Evolutionary conservation across 192 early-diverging fungal genomes (phyloP), one percentile per base, ranked within the genome.

Genomic region (Coemansia pectinata): DNA sequence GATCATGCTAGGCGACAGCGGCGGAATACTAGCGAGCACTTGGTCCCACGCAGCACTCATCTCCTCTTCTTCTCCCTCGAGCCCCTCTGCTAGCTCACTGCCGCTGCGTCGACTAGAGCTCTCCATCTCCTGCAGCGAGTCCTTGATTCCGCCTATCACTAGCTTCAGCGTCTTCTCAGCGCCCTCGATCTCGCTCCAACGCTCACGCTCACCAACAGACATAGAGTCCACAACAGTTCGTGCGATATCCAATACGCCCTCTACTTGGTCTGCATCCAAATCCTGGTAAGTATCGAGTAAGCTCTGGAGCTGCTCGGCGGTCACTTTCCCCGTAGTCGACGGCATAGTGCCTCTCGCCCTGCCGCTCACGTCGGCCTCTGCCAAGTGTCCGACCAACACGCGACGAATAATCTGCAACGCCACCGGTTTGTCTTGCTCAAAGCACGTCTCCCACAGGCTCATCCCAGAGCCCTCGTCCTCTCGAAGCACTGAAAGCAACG

Each of bases 131-230:
- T 59, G 36, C 34, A 76, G 48, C 39, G 73, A 58, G 29, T 79
- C 77, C 55, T 79, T 79, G 60, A 79, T 67, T 15, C 77, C 71
- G 29, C 77, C 77, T 34, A 83, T 69, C 19, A 78, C 73, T 1
- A 83, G 70, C 67, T 74, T 72, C 27, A 83, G 52, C 5, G 81
- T 83, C 65, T 83, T 83, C 40, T 83, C 81, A 5, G 70, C 76
- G 7, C 76, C 66, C 48, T 78, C 69, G 6, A 65, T 67, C 66
- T 83, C 76, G 25, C 67, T 62, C 81, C 81, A 83, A 19, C 42
- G 69, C 57, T 69, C 70, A 14, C 60, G 66, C 19, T 14, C 45
- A 0, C 40, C 67, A 14, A 62, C 42, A 0, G 34, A 34, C 48
- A 72, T 67, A 2, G 57, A 36, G 21, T 44, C 48, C 12, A 65